These are phyloP conservation scores for Sedum album DNA, from an alignment of 164 flowering plant genomes.

Conservation along the genomic window DNA sequence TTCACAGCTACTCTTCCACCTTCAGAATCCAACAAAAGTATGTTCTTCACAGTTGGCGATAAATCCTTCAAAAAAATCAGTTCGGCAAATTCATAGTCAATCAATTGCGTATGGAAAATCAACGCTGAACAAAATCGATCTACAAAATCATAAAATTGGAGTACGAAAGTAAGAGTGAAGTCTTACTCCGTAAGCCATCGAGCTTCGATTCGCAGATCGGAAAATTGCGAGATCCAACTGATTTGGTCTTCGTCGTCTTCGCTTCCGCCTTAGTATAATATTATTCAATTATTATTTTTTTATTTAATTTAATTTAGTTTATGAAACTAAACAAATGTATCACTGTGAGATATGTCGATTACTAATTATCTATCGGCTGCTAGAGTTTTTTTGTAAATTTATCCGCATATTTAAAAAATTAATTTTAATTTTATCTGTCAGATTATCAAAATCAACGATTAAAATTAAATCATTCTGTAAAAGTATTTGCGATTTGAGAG, in stretches of 20 bases:
- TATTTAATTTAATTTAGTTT: no score
- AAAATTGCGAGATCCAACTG: not conserved
- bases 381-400: no score
- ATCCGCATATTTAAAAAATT: no score
- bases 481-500: no score
- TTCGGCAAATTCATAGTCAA: not conserved
- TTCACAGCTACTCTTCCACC: slow-evolving; percentile 73
- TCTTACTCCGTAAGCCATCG: not conserved
- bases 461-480: no score
- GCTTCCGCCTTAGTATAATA: not conserved
- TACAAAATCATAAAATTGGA: not conserved
- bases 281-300: not conserved
- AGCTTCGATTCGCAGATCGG: slow-evolving; percentile 4
- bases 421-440: no score
- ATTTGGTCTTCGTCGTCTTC: not conserved
- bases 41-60: slow-evolving; percentile 52
- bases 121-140: not conserved
- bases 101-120: not conserved
- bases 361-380: no score
- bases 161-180: not conserved
- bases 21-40: slow-evolving; percentile 65
- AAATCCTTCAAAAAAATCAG: slow-evolving; percentile 25
- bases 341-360: no score
- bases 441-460: no score
- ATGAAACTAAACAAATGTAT: no score